These are phyloP conservation scores for Leccinum variicolor DNA, from an alignment of 768 basidiomycete species.

Conservation along the genomic window DNA sequence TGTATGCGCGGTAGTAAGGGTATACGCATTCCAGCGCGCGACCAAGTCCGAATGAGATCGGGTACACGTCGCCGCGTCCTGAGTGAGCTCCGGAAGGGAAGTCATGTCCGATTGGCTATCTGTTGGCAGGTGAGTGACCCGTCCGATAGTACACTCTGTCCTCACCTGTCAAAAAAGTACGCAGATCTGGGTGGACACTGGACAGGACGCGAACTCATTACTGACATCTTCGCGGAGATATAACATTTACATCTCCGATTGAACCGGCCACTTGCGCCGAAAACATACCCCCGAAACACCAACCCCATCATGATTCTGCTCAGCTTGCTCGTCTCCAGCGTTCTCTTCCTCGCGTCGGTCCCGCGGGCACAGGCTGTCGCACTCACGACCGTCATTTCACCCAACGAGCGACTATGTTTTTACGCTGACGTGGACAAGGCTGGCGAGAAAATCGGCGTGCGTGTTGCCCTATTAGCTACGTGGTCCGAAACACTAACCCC, in stretches of 20 bases:
- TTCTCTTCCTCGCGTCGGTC: conserved; percentile 30
- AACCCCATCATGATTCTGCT: conserved; percentile 18
- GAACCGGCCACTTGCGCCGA: conserved; percentile 25
- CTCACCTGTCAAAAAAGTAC: conserved; percentile 18
- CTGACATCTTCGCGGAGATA: conserved; percentile 9
- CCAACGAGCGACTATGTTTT: conserved; percentile 87
- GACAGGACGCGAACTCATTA: neutral
- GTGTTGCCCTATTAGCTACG: conserved; percentile 26
- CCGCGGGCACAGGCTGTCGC: conserved; percentile 53
- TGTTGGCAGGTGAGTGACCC: neutral
- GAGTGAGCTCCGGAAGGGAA: neutral
- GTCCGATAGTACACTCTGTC: neutral
- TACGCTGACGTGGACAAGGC: conserved; percentile 96
- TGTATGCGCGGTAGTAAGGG: neutral
- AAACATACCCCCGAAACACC: neutral
- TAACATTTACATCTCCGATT: conserved; percentile 14
- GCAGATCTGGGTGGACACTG: neutral
- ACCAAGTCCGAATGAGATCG: neutral
- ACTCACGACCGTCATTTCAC: conserved; percentile 72
- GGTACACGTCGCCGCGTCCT: neutral
- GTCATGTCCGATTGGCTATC: too few relatives aligned
- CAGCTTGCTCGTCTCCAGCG: conserved; percentile 17
- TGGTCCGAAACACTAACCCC: conserved; percentile 6
- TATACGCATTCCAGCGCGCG: neutral
- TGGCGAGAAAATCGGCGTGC: conserved; percentile 85